A percentile compares a stretch with the other conserved stretches of the same genome.
These are phyloP conservation scores for Mucor sp. DNA, from an alignment of 371 early-diverging fungal genomes.

Conservation along the genomic window DNA sequence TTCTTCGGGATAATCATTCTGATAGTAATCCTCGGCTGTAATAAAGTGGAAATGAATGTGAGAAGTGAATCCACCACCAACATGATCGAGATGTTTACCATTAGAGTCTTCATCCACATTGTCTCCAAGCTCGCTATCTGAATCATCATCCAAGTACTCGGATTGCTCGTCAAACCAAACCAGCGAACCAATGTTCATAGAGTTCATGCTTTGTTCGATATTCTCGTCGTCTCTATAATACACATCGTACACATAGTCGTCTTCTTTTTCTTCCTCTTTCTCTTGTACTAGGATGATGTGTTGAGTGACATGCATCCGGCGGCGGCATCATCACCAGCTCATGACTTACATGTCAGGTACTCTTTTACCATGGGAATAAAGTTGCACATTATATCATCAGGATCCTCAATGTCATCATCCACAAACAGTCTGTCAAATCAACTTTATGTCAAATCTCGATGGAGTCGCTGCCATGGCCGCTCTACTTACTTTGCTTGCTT, in stretches of 20 bases:
- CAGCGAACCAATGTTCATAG: slow-evolving; percentile 49
- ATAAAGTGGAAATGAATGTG: background rate
- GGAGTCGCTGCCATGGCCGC: background rate
- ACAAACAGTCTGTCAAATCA: slow-evolving; percentile 27
- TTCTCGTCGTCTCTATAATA: slow-evolving; percentile 58
- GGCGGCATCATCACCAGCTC: no score
- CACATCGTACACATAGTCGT: slow-evolving; percentile 64
- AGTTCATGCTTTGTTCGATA: slow-evolving; percentile 20
- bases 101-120: slow-evolving; percentile 65
- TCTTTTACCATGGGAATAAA: slow-evolving; percentile 77
- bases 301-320: background rate
- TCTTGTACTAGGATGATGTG: slow-evolving; percentile 30
- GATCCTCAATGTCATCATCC: slow-evolving; percentile 42
- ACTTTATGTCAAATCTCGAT: background rate
- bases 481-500: slow-evolving; percentile 35
- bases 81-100: slow-evolving; percentile 27
- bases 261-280: slow-evolving; percentile 39
- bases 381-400: slow-evolving; percentile 69
- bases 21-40: slow-evolving; percentile 66
- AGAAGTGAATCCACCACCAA: background rate
- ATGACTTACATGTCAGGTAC: slow-evolving; percentile 58
- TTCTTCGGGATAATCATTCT: slow-evolving; percentile 65
- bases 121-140: slow-evolving; percentile 56
- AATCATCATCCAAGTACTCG: slow-evolving; percentile 57
- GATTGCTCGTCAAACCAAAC: slow-evolving; percentile 55